Evolutionary conservation across 2,329 filamentous ascomycete genomes (phyloP), one percentile per base, ranked within the genome.

Genomic region (Ascomycota sp.): DNA sequence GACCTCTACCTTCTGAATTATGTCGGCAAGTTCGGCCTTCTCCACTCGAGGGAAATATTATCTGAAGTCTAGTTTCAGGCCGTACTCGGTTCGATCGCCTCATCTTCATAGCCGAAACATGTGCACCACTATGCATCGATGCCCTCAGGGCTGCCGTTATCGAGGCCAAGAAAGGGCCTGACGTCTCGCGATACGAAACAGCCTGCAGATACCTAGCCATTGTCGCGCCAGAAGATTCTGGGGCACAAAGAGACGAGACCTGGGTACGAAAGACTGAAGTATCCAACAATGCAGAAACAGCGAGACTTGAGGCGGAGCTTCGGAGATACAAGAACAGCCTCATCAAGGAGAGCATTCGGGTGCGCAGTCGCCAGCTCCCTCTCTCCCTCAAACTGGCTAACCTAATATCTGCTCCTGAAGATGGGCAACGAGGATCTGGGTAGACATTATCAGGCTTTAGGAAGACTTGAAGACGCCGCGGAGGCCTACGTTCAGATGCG

Each of bases 301-400:
- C 70, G 32, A 69, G 77, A n/a, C 60, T 95, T 32, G 82, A 94
- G 46, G 59, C 66, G 11, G 82, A 95, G 51, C 61, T 98, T 13
- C 85, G 83, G 50, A 76, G 75, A 2, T 95, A 95, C 53, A 93
- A 89, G 55, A 93, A 94, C 47, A 98, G 95, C 43, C 57, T 95
- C 26, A 83, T 98, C 43, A 93, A 94, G 49, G 89, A 98, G 56
- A 94, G 83, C 56, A 93, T 95, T 43, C 59, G 85, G 40, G 83
- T 91, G 61, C 27, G 35, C 32, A 3, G 7, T 12, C 4, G 6
- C 23, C 26, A 23, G 22, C 11, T 30, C 9, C 13, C 3, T 13
- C 20, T 17, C n/a, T 5, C 22, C 12, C 29, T 20, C 15, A 28
- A 6, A 26, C 8, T 20, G 20, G 23, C 32, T 36, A 28, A 41